Conservation (phyloP, 1,284 basidiomycete genomes). For the Malassezia nana region DNA sequence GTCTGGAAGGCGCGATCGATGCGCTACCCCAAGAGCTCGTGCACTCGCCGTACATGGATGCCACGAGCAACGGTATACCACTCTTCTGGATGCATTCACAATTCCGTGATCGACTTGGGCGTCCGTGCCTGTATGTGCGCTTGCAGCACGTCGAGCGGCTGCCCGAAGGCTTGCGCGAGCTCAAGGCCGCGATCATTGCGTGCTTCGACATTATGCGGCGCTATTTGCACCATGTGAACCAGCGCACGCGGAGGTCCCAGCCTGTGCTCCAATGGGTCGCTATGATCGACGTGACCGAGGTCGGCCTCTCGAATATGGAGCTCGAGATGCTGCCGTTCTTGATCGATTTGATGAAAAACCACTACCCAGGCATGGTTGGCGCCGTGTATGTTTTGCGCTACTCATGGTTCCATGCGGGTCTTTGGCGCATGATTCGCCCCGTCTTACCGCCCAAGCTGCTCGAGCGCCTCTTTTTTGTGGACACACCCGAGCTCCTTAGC, state of each 20-base stretch:
- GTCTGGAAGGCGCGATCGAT: slow-evolving; percentile 10
- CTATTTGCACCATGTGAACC: slow-evolving; percentile 22
- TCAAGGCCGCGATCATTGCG: slow-evolving; percentile 44
- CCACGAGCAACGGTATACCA: slow-evolving; percentile 19
- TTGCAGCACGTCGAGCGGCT: slow-evolving; percentile 36
- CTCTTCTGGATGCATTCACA: slow-evolving; percentile 41
- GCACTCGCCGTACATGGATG: slow-evolving; percentile 16
- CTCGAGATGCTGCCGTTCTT: slow-evolving; percentile 44
- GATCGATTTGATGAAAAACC: slow-evolving; percentile 43
- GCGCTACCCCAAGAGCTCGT: slow-evolving; percentile 11
- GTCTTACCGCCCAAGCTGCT: slow-evolving; percentile 62
- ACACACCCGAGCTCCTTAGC: slow-evolving; percentile 55
- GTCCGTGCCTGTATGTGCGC: slow-evolving; percentile 39
- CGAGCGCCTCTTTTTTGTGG: slow-evolving; percentile 64
- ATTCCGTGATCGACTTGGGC: slow-evolving; percentile 34
- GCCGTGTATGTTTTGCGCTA: slow-evolving; percentile 68
- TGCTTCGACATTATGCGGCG: slow-evolving; percentile 40
- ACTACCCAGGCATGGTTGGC: slow-evolving; percentile 42
- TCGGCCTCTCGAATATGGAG: slow-evolving; percentile 42
- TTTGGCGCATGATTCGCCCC: slow-evolving; percentile 67
- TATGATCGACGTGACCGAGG: slow-evolving; percentile 28
- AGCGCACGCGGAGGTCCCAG: background rate
- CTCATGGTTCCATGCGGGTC: slow-evolving; percentile 66
- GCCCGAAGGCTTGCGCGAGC: slow-evolving; percentile 32
- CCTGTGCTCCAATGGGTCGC: slow-evolving; percentile 35